Evolutionary conservation across 176 grass and related monocot species (phyloP).

Genomic region (Raddia distichophylla): DNA sequence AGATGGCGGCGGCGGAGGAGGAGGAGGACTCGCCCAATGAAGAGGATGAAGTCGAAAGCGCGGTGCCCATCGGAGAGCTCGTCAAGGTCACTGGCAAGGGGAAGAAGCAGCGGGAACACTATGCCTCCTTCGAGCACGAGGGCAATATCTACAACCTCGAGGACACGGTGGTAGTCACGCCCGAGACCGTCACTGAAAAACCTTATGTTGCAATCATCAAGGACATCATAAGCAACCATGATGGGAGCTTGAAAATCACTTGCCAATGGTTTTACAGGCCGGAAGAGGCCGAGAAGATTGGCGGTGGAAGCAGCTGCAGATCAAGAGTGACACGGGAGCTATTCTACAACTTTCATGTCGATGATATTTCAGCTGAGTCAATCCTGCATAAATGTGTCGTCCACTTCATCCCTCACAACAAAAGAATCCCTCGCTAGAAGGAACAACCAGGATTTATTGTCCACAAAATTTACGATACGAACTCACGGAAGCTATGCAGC

Average conservation of each 20-base stretch:
- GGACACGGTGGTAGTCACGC: slow-evolving; percentile 89
- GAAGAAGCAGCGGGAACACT: slow-evolving; percentile 69
- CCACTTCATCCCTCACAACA: slow-evolving; percentile 84
- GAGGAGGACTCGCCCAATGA: slow-evolving; percentile 53
- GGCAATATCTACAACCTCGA: slow-evolving; percentile 85
- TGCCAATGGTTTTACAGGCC: slow-evolving; percentile 99
- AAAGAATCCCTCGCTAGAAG: slow-evolving; percentile 77
- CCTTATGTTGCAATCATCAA: slow-evolving; percentile 97
- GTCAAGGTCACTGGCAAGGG: slow-evolving; percentile 84
- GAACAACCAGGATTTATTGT: slow-evolving; percentile 93
- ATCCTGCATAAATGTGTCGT: slow-evolving; percentile 97
- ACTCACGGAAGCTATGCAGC: slow-evolving; percentile 66
- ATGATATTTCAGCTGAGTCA: slow-evolving; percentile 89
- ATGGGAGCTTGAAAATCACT: slow-evolving; percentile 73
- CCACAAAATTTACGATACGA: slow-evolving; percentile 79
- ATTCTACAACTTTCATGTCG: slow-evolving; percentile 93
- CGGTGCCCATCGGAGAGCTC: slow-evolving; percentile 54
- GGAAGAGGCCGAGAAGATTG: slow-evolving; percentile 91
- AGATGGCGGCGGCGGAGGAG: slow-evolving; percentile 23
- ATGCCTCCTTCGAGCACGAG: slow-evolving; percentile 82
- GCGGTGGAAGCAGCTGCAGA: slow-evolving; percentile 71
- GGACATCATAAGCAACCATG: slow-evolving; percentile 66
- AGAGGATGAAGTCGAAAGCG: slow-evolving; percentile 53
- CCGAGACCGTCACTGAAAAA: slow-evolving; percentile 64
- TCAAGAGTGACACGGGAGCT: slow-evolving; percentile 83